A percentile compares a stretch with the other conserved stretches of the same genome.
phyloP scores from a whole-genome alignment of 2,329 filamentous ascomycete species.

The Pyricularia sp. region DNA sequence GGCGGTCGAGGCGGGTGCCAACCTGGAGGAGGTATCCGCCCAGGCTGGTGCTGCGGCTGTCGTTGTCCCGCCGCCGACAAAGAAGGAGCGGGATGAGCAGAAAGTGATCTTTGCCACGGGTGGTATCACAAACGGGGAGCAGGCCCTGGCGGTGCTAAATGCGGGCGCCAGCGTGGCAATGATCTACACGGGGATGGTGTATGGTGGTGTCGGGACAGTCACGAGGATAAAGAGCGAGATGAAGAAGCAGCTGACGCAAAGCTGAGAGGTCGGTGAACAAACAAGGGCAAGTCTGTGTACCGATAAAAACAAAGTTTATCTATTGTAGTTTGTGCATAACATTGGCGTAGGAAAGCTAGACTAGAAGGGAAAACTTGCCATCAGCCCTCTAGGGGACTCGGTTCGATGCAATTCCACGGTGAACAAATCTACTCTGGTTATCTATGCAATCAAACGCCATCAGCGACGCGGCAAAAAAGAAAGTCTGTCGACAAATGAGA shows the following conservation, averaged over 20 bases:
- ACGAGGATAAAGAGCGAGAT: conserved; percentile 54
- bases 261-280: background rate
- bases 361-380: background rate
- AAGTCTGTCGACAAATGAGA: background rate
- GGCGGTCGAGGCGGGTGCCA: conserved; percentile 16
- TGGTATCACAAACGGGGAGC: conserved; percentile 76
- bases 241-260: conserved; percentile 23
- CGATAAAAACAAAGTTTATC: background rate
- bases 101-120: conserved; percentile 92
- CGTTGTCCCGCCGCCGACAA: conserved; percentile 16
- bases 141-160: conserved; percentile 70
- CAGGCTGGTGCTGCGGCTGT: conserved; percentile 19
- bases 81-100: conserved; percentile 19
- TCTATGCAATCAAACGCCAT: background rate
- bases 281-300: background rate
- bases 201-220: conserved; percentile 50
- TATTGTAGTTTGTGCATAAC: background rate
- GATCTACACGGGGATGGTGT: conserved; percentile 69
- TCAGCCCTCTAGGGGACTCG: background rate
- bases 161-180: conserved; percentile 85
- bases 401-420: background rate
- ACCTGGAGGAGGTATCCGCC: conserved; percentile 13
- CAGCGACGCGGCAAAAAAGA: background rate
- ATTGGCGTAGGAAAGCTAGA: background rate
- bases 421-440: background rate